These are phyloP conservation scores for Rhizoclosmatium globosum DNA, from an alignment of 192 early-diverging fungal genomes.

Conservation along the genomic window DNA sequence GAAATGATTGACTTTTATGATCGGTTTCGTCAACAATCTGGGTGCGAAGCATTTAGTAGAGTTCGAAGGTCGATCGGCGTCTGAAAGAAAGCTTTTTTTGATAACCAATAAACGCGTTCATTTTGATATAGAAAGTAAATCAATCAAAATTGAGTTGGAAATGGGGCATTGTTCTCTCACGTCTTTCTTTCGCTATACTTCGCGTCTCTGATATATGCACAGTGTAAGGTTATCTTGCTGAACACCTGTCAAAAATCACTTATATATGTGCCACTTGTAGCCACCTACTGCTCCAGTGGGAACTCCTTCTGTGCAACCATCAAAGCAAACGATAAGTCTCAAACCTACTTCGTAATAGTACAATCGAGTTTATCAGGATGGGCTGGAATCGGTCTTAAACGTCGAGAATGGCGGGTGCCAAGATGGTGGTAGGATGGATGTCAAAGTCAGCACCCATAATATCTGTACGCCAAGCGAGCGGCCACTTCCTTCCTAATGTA, in stretches of 20 bases:
- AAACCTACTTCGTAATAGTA: background rate
- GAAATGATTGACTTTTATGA: constrained; percentile 95
- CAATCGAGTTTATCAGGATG: background rate
- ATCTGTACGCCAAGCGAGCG: background rate
- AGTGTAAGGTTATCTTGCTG: too few species aligned
- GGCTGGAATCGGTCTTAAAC: constrained; percentile 4
- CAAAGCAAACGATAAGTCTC: background rate
- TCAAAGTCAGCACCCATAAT: background rate
- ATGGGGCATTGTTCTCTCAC: too few species aligned
- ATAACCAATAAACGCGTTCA: background rate
- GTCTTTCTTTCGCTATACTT: too few species aligned
- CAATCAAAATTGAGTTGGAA: too few species aligned
- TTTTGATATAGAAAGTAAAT: too few species aligned
- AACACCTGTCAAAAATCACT: too few species aligned
- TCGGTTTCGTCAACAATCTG: constrained; percentile 62
- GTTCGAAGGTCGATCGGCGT: background rate
- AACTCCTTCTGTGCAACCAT: background rate
- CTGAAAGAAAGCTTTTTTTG: background rate
- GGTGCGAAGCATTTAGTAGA: constrained; percentile 35
- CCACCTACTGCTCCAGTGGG: background rate
- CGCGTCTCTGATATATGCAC: too few species aligned
- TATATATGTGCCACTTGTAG: background rate
- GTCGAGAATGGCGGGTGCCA: background rate
- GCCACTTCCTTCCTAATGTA: background rate
- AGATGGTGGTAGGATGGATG: constrained; percentile 13